Conservation (phyloP, 176 grass and related monocot genomes). For the Hsuehochloa calcarea region DNA sequence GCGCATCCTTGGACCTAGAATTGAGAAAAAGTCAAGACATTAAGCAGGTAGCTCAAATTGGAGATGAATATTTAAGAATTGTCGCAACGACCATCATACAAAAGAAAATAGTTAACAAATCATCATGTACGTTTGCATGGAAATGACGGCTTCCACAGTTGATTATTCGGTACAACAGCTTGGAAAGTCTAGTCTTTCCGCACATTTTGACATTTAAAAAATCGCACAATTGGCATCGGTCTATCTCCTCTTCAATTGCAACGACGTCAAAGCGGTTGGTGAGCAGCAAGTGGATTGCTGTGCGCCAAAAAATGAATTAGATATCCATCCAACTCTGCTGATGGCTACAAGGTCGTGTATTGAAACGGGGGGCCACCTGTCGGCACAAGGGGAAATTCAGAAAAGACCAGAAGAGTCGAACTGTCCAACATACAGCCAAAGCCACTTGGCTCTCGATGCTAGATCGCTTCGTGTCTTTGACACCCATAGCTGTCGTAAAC, state of each 20-base stretch:
- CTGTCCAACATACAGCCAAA: background rate
- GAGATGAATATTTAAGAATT: background rate
- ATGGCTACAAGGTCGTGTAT: background rate
- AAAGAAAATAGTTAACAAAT: background rate
- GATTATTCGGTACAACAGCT: background rate
- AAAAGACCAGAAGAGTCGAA: background rate
- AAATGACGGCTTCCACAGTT: background rate
- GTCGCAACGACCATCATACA: background rate
- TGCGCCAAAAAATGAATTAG: too few species aligned
- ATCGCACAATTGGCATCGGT: too few species aligned
- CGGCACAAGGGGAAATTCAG: background rate
- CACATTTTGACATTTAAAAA: too few species aligned
- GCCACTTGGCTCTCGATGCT: too few species aligned
- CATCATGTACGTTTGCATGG: background rate
- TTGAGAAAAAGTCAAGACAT: background rate
- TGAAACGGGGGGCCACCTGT: background rate
- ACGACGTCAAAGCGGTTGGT: too few species aligned
- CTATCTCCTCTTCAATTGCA: too few species aligned
- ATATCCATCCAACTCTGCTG: background rate
- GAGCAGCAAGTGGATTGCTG: too few species aligned
- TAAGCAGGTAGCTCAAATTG: background rate
- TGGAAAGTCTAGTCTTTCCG: too few species aligned
- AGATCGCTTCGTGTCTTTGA: too few species aligned
- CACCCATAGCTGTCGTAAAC: too few species aligned
- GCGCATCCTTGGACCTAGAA: background rate